These are phyloP conservation scores for Trametes villosa DNA, from an alignment of 768 basidiomycete genomes.

Conservation along the genomic window DNA sequence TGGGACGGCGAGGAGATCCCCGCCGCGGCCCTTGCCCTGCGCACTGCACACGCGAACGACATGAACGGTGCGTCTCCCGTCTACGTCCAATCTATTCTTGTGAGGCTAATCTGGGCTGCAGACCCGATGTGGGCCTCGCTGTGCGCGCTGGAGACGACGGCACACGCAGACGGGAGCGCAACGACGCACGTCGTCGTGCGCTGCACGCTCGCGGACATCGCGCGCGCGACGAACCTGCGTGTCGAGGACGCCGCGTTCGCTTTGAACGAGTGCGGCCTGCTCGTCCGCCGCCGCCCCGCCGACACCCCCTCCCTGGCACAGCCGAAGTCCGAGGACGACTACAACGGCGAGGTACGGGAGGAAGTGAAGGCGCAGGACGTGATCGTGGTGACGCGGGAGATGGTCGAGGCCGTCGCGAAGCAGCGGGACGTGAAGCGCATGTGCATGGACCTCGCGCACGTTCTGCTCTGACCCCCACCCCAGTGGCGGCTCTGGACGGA, in stretches of 20 bases:
- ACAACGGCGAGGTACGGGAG: conserved; percentile 31
- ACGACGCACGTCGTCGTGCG: conserved; percentile 67
- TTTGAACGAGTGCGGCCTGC: conserved; percentile 82
- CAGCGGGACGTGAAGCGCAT: conserved; percentile 74
- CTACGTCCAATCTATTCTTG: not conserved
- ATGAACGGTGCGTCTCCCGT: conserved; percentile 26
- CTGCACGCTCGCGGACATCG: conserved; percentile 79
- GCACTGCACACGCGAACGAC: conserved; percentile 23
- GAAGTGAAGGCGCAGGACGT: conserved; percentile 48
- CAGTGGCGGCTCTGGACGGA: not conserved
- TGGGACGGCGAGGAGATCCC: conserved; percentile 68
- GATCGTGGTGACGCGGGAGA: conserved; percentile 63
- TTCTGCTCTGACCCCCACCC: conserved; percentile 45
- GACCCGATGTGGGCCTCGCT: conserved; percentile 57
- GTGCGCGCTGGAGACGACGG: conserved; percentile 60
- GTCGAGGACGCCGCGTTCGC: conserved; percentile 89
- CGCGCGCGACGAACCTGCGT: conserved; percentile 78
- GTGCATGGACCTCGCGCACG: conserved; percentile 64
- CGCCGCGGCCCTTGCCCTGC: conserved; percentile 19
- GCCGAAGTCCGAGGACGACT: conserved; percentile 25
- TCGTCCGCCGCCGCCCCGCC: conserved; percentile 48
- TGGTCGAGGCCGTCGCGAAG: conserved; percentile 67
- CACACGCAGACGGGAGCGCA: conserved; percentile 69
- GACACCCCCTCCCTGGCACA: conserved; percentile 23
- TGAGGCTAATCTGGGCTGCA: no score